Evolutionary conservation across 169 alveolate genomes (phyloP).

Genomic region (Cryptosporidium tyzzeri): DNA sequence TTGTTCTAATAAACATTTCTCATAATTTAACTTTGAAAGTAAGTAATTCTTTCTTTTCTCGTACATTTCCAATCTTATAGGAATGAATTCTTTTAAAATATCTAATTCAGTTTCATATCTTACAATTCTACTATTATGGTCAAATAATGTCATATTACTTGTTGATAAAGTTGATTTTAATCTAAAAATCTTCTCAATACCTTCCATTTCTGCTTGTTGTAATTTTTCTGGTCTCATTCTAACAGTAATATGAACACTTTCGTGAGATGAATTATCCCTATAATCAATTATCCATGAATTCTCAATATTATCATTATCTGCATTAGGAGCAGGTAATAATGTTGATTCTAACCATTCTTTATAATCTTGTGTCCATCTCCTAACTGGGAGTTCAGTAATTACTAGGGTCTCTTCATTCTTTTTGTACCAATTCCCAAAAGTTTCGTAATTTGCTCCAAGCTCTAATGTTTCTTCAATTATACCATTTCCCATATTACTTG

Average conservation of each 20-base stretch:
- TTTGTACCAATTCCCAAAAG: conserved; percentile 82
- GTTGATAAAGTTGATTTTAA: conserved; percentile 89
- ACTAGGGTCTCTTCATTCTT: conserved; percentile 83
- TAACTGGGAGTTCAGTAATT: conserved; percentile 97
- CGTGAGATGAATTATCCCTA: conserved; percentile 89
- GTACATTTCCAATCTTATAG: conserved; percentile 90
- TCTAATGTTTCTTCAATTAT: conserved; percentile 24
- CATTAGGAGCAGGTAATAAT: conserved; percentile 67
- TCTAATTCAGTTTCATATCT: conserved; percentile 92
- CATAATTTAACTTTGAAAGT: conserved; percentile 87
- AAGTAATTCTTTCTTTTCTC: conserved; percentile 89
- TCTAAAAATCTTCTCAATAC: conserved; percentile 93
- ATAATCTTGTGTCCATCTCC: conserved; percentile 97
- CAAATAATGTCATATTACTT: conserved; percentile 95
- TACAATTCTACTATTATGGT: conserved; percentile 90
- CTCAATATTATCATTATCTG: conserved; percentile 64
- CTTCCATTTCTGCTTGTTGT: conserved; percentile 82
- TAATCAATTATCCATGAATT: conserved; percentile 82
- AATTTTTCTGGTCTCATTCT: conserved; percentile 84
- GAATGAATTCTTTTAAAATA: conserved; percentile 93
- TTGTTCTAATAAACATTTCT: conserved; percentile 86
- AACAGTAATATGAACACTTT: conserved; percentile 86
- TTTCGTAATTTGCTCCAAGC: conserved; percentile 78
- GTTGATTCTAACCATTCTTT: conserved; percentile 91
- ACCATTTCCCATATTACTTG: neutral